A percentile compares a stretch with the other conserved stretches of the same genome.
phyloP scores from a whole-genome alignment of 164 flowering plant genomes.

The Warburgia ugandensis region DNA sequence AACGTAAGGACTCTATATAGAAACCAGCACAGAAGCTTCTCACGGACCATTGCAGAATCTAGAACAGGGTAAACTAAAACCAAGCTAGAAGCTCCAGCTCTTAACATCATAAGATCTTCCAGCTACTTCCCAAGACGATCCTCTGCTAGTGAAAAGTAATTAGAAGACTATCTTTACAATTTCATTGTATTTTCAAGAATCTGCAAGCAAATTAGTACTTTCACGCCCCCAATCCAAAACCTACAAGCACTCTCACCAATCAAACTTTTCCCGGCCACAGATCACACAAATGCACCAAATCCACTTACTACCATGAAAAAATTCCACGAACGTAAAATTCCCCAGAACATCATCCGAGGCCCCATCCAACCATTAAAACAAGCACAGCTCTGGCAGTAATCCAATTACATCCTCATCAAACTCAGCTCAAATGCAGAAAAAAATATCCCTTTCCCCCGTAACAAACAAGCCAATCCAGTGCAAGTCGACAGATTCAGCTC shows the following conservation, averaged over 20 bases:
- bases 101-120: conserved; percentile 31
- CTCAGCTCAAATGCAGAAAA: conserved; percentile 7
- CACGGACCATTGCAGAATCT: conserved; percentile 10
- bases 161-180: too few species aligned
- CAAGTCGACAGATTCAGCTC: too few species aligned
- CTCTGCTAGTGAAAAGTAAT: too few species aligned
- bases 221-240: conserved; percentile 17
- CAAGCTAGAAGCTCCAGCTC: conserved; percentile 16
- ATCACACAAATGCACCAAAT: too few species aligned
- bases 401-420: neutral
- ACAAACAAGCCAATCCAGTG: conserved; percentile 3
- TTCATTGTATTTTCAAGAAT: conserved; percentile 10
- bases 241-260: conserved; percentile 7
- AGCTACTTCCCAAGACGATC: conserved; percentile 12
- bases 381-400: too few species aligned
- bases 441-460: neutral
- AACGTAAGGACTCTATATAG: conserved; percentile 15
- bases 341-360: too few species aligned
- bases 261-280: too few species aligned
- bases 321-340: neutral
- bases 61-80: conserved; percentile 15
- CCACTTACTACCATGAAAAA: neutral
- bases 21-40: conserved; percentile 12
- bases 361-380: too few species aligned
- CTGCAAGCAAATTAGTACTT: conserved; percentile 6